Evolutionary conservation across 495 filamentous ascomycete species (phyloP).

Genomic region (Daldinia loculata): DNA sequence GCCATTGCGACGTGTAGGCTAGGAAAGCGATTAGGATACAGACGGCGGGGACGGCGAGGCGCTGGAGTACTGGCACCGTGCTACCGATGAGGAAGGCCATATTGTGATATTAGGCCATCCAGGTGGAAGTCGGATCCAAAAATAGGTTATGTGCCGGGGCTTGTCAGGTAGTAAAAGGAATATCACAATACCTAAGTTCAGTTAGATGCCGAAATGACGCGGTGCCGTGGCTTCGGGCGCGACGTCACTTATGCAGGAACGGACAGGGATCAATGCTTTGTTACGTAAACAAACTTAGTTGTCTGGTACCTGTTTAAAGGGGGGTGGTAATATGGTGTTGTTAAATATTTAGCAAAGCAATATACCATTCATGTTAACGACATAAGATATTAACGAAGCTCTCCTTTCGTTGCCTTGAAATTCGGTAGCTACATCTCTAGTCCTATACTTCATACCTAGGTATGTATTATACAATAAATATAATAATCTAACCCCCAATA

Average conservation of each 20-base stretch:
- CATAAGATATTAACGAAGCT: neutral
- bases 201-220: conserved; percentile 18
- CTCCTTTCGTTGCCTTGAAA: neutral
- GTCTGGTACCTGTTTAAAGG: too few species aligned
- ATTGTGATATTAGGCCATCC: conserved; percentile 30
- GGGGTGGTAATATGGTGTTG: neutral
- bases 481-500: too few species aligned
- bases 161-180: neutral
- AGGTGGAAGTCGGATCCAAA: neutral
- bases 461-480: too few species aligned
- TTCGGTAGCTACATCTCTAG: too few species aligned
- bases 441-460: too few species aligned
- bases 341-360: neutral
- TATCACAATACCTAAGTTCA: neutral
- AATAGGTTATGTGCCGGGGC: neutral
- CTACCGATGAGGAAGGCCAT: conserved; percentile 47
- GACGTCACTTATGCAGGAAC: conserved; percentile 42
- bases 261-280: conserved; percentile 10
- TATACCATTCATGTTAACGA: neutral
- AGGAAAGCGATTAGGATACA: conserved; percentile 77
- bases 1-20: conserved; percentile 81
- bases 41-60: conserved; percentile 73
- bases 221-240: conserved; percentile 13
- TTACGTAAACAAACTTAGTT: neutral
- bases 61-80: conserved; percentile 45